These are phyloP conservation scores for Schwanniomyces etchellsii DNA, from an alignment of 1,139 yeast genomes.

Conservation along the genomic window DNA sequence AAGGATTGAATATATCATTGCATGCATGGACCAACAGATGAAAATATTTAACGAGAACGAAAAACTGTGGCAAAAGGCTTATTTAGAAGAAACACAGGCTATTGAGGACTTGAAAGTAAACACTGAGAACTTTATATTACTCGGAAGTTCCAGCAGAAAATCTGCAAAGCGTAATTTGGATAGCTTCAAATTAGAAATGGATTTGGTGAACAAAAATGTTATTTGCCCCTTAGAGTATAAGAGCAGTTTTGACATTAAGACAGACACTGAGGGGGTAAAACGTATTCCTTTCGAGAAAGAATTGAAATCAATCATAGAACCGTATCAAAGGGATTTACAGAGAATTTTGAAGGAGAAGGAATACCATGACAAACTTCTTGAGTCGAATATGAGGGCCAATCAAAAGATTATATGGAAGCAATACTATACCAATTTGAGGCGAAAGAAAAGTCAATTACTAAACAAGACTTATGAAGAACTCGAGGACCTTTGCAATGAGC, in stretches of 20 bases:
- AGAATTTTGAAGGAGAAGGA: conserved; percentile 24
- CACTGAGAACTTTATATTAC: conserved; percentile 27
- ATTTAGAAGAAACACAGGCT: conserved; percentile 28
- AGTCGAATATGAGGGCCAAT: conserved; percentile 19
- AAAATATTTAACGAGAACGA: conserved; percentile 25
- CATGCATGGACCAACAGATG: conserved; percentile 21
- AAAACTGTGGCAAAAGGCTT: conserved; percentile 29
- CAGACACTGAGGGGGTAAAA: conserved; percentile 5
- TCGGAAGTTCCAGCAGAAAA: conserved; percentile 11
- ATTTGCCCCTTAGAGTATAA: conserved; percentile 30
- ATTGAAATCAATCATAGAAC: conserved; percentile 21
- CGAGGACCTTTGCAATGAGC: conserved; percentile 21
- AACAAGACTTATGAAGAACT: conserved; percentile 20
- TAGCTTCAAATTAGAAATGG: conserved; percentile 27
- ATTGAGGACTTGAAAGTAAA: conserved; percentile 27
- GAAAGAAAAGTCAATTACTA: conserved; percentile 17
- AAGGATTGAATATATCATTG: conserved; percentile 27
- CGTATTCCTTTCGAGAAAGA: conserved; percentile 26
- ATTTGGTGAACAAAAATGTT: conserved; percentile 21
- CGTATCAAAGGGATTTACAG: conserved; percentile 19
- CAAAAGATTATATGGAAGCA: conserved; percentile 31
- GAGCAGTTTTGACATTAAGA: conserved; percentile 5
- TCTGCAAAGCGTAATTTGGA: conserved; percentile 16
- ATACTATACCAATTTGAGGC: conserved; percentile 19
- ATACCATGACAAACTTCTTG: conserved; percentile 23